Conservation (phyloP, 495 filamentous ascomycete genomes). For the Hypoxylon cercidicola region DNA sequence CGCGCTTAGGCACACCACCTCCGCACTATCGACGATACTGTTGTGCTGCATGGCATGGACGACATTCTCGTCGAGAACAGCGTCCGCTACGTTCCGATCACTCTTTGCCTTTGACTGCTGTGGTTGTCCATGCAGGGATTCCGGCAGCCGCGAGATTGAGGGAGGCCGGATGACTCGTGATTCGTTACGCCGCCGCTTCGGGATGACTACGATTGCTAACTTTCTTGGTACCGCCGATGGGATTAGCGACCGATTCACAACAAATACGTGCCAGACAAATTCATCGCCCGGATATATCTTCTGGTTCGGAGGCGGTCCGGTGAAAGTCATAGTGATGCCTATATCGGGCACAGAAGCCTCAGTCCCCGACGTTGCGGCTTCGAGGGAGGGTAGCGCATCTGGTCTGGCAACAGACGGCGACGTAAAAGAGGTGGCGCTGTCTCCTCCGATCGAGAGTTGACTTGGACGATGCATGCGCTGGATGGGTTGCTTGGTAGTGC, state of each 20-base stretch:
- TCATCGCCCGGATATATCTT: conserved; percentile 71
- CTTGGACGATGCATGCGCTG: conserved; percentile 72
- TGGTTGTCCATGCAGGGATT: conserved; percentile 19
- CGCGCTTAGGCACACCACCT: conserved; percentile 82
- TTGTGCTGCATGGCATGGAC: conserved; percentile 84
- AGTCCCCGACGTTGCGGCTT: conserved; percentile 57
- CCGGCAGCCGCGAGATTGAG: conserved; percentile 50
- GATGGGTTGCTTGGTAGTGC: conserved; percentile 65
- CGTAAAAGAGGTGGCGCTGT: conserved; percentile 54
- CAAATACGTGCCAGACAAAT: conserved; percentile 88
- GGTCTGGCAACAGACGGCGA: conserved; percentile 60
- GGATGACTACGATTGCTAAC: conserved; percentile 81
- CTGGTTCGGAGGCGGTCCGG: conserved; percentile 61
- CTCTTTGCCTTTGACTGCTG: conserved; percentile 28
- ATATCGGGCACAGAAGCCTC: conserved; percentile 65
- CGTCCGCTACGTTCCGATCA: conserved; percentile 68
- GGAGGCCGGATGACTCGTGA: conserved; percentile 67
- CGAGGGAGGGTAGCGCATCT: conserved; percentile 64
- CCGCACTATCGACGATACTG: conserved; percentile 74
- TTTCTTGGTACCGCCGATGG: conserved; percentile 67
- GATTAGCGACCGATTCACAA: conserved; percentile 76
- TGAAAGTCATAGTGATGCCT: conserved; percentile 78
- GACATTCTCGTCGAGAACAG: conserved; percentile 85
- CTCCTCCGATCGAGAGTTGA: conserved; percentile 64
- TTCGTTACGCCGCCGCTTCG: conserved; percentile 77